Conservation (phyloP, 345 rosid genomes). For the Euphorbia tirucalli region DNA sequence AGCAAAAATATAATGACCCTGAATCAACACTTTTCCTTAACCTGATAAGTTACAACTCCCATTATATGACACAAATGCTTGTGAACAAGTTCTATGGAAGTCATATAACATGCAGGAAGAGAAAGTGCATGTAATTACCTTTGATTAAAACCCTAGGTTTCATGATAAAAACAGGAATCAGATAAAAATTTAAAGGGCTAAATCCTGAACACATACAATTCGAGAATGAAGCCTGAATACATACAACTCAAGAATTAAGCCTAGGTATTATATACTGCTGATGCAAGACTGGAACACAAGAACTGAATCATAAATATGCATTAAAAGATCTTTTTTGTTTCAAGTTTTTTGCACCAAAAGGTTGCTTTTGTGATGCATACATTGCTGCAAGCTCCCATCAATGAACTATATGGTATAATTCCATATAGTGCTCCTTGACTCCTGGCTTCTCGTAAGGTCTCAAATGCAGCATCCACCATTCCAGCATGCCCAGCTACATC, state of each 20-base stretch:
- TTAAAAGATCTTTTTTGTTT: background rate
- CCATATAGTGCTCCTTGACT: slow-evolving; percentile 58
- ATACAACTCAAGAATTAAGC: background rate
- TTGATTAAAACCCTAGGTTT: background rate
- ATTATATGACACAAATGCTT: background rate
- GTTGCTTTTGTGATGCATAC: slow-evolving; percentile 45
- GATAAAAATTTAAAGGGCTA: background rate
- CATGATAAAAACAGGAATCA: background rate
- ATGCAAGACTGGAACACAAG: background rate
- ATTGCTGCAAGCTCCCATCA: slow-evolving; percentile 99
- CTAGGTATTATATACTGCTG: background rate
- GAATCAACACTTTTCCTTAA: background rate
- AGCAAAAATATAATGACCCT: background rate
- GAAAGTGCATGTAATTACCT: background rate
- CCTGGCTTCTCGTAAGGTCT: slow-evolving; percentile 60
- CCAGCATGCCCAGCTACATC: slow-evolving; percentile 90
- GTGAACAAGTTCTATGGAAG: background rate
- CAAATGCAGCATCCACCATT: slow-evolving; percentile 73
- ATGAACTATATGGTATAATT: slow-evolving; percentile 78
- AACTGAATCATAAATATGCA: background rate
- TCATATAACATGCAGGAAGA: background rate
- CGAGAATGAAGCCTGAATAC: background rate
- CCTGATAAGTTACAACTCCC: background rate
- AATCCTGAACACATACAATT: background rate
- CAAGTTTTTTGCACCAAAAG: background rate